Conservation (phyloP, 2,329 filamentous ascomycete species). For the Microcyclospora pomicola region DNA sequence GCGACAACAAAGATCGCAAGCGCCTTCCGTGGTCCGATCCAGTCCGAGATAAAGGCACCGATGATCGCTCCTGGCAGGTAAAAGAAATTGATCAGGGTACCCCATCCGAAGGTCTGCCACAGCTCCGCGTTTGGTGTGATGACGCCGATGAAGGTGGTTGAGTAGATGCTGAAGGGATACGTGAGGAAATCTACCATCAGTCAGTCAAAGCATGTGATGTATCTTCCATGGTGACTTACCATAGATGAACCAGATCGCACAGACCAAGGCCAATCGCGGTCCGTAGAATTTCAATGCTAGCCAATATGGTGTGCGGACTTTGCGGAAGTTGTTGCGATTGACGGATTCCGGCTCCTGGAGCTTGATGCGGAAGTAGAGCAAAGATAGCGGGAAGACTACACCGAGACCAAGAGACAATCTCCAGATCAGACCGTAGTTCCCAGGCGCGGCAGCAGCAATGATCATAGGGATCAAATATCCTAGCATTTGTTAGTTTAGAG, state of each 20-base stretch:
- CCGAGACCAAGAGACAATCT: conserved; percentile 67
- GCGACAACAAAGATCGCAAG: conserved; percentile 55
- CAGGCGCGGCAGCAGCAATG: conserved; percentile 25
- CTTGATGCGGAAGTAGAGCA: conserved; percentile 58
- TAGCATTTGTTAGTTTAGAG: too few relatives aligned
- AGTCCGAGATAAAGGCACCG: conserved; percentile 65
- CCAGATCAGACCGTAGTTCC: conserved; percentile 64
- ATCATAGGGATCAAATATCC: conserved; percentile 66
- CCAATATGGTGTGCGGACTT: conserved; percentile 36
- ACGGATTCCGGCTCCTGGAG: conserved; percentile 70
- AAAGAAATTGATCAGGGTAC: conserved; percentile 75
- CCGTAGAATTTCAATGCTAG: conserved; percentile 55
- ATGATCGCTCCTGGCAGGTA: conserved; percentile 71
- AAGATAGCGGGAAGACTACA: conserved; percentile 58
- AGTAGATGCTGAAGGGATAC: conserved; percentile 80
- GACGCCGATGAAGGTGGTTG: conserved; percentile 59
- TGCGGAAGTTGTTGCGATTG: conserved; percentile 52
- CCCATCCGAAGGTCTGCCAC: conserved; percentile 76
- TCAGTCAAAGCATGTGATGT: too few relatives aligned
- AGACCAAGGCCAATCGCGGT: conserved; percentile 54
- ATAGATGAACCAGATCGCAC: conserved; percentile 70
- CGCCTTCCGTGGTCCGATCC: conserved; percentile 62
- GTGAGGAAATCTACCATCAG: conserved; percentile 67
- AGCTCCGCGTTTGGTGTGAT: conserved; percentile 46
- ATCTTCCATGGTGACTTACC: too few relatives aligned